Evolutionary conservation across 73 alveolate species (phyloP).

Genomic region (Paramecium bursaria): DNA sequence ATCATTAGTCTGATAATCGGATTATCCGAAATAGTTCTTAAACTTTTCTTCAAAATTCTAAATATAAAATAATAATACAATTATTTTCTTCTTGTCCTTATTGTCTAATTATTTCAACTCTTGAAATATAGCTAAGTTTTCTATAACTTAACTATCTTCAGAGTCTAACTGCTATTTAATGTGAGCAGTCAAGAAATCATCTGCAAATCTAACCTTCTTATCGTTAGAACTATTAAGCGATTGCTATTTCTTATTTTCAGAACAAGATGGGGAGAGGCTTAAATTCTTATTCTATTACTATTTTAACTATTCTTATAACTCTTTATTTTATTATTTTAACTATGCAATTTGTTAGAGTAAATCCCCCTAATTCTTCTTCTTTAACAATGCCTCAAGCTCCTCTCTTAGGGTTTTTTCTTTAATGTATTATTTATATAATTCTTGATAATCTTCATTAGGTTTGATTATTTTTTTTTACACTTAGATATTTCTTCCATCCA

Average conservation of each 20-base stretch:
- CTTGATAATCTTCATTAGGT: slow-evolving; percentile 61
- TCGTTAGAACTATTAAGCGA: slow-evolving; percentile 40
- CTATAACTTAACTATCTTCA: slow-evolving; percentile 64
- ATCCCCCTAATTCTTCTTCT: slow-evolving; percentile 61
- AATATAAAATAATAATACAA: background rate
- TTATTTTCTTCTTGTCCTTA: slow-evolving; percentile 56
- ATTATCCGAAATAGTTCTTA: slow-evolving; percentile 24
- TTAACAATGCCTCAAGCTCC: slow-evolving; percentile 47
- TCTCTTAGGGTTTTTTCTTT: slow-evolving; percentile 65
- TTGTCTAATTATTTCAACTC: slow-evolving; percentile 65
- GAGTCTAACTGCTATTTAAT: slow-evolving; percentile 54
- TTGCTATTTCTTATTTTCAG: slow-evolving; percentile 38
- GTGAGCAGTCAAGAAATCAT: slow-evolving; percentile 47
- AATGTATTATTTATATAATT: slow-evolving; percentile 54
- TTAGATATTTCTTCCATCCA: slow-evolving; percentile 68
- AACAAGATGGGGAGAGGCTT: background rate
- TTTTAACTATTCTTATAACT: slow-evolving; percentile 21
- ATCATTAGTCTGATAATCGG: slow-evolving; percentile 56
- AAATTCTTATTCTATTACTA: background rate
- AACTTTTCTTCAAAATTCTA: slow-evolving; percentile 61
- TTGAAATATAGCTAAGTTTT: slow-evolving; percentile 64
- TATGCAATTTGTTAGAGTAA: slow-evolving; percentile 18
- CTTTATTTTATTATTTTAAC: slow-evolving; percentile 67
- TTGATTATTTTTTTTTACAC: slow-evolving; percentile 32
- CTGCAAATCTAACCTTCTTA: slow-evolving; percentile 67